phyloP scores from a whole-genome alignment of 176 grass and related monocot species.

The Aegilops longissima region DNA sequence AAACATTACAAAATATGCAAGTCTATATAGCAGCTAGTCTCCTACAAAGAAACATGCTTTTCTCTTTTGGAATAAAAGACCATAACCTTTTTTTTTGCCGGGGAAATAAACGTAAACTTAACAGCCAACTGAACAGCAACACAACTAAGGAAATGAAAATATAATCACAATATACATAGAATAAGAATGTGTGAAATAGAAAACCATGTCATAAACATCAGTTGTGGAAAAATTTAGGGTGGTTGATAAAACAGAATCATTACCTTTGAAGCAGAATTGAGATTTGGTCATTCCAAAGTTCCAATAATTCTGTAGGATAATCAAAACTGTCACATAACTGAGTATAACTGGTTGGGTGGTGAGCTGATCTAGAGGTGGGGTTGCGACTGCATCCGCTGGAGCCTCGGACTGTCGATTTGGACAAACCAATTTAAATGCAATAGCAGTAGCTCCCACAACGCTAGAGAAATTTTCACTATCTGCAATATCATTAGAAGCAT shows the following conservation, averaged over 20 bases:
- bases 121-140: not conserved
- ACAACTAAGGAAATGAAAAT: not conserved
- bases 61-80: not conserved
- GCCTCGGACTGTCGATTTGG: conserved; percentile 10
- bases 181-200: not conserved
- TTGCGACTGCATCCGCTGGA: not conserved
- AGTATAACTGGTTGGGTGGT: not conserved
- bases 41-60: no score
- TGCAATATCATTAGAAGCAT: conserved; percentile 33
- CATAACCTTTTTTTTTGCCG: no score
- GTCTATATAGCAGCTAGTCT: no score
- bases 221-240: not conserved
- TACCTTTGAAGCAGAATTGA: conserved; percentile 29
- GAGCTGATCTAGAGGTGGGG: not conserved
- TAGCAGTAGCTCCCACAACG: conserved; percentile 58
- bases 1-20: no score
- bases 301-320: not conserved
- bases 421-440: conserved; percentile 72
- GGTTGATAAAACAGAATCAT: not conserved
- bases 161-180: not conserved
- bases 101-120: no score
- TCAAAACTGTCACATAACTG: not conserved
- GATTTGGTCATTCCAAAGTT: conserved; percentile 12
- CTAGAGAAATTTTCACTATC: conserved; percentile 58
- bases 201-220: not conserved